These are phyloP conservation scores for Nakaseomyces sp. DNA, from an alignment of 1,139 yeast genomes.

Conservation along the genomic window DNA sequence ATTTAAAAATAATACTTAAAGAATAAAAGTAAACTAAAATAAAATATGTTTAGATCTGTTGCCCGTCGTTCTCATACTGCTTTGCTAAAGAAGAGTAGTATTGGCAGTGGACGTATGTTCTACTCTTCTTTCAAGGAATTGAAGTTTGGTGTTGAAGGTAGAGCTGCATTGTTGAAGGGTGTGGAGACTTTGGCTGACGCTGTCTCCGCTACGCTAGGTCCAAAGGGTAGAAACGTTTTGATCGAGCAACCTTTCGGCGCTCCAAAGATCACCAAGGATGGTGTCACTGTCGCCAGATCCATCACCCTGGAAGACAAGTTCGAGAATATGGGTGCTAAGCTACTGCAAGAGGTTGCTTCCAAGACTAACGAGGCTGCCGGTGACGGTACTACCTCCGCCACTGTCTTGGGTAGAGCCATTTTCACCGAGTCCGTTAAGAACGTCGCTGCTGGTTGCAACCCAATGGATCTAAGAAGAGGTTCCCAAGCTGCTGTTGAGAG, in stretches of 20 bases:
- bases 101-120: conserved; percentile 26
- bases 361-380: conserved; percentile 98
- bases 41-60: conserved; percentile 4
- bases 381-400: conserved; percentile 98
- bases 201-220: conserved; percentile 93
- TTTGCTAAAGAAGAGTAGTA: neutral
- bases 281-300: conserved; percentile 95
- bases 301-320: conserved; percentile 84
- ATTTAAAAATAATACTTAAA: no score
- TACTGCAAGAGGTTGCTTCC: conserved; percentile 95
- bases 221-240: conserved; percentile 95
- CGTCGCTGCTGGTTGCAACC: conserved; percentile 99
- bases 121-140: conserved; percentile 82
- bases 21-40: neutral
- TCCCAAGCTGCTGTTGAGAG: conserved; percentile 98
- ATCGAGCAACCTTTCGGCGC: conserved; percentile 96
- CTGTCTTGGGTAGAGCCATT: conserved; percentile 93
- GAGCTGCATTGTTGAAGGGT: conserved; percentile 93
- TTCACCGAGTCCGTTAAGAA: conserved; percentile 96
- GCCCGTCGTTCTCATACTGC: conserved; percentile 1
- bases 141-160: conserved; percentile 96
- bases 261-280: conserved; percentile 98
- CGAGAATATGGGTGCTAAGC: conserved; percentile 89
- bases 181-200: conserved; percentile 96
- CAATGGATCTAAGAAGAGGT: conserved; percentile 98